Evolutionary conservation across 805 yeast genomes (phyloP).

Genomic region (Wickerhamomyces chambardii): DNA sequence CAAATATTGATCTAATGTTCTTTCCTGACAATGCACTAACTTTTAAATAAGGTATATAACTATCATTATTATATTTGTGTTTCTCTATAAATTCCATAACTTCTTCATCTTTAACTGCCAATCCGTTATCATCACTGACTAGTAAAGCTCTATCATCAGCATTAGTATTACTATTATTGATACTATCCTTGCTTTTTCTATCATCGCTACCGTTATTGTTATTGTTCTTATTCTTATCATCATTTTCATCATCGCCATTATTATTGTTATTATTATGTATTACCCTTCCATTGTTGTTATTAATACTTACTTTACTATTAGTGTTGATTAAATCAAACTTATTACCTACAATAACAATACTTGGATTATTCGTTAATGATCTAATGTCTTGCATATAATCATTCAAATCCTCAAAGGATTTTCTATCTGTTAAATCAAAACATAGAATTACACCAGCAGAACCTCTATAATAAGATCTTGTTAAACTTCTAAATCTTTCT

Average conservation of each 20-base stretch:
- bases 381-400: conserved; percentile 22
- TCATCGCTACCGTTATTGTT: conserved; percentile 20
- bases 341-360: conserved; percentile 25
- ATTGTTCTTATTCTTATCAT: neutral
- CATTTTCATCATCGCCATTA: neutral
- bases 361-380: conserved; percentile 18
- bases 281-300: no score
- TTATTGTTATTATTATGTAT: neutral
- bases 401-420: conserved; percentile 17
- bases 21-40: conserved; percentile 32
- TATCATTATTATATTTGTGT: conserved; percentile 14
- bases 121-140: no score
- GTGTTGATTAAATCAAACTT: conserved; percentile 18
- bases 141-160: no score
- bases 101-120: conserved; percentile 25
- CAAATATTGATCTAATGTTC: conserved; percentile 32
- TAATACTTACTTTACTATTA: neutral
- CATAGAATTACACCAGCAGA: conserved; percentile 27
- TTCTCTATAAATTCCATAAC: conserved; percentile 20
- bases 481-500: conserved; percentile 26
- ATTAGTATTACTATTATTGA: no score
- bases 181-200: no score
- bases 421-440: conserved; percentile 20
- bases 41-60: conserved; percentile 26
- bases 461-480: conserved; percentile 28